Percentiles rank a stretch among this genome's conserved stretches.
Evolutionary conservation across 805 yeast species (phyloP).

Genomic region (Citeromyces matritensis): DNA sequence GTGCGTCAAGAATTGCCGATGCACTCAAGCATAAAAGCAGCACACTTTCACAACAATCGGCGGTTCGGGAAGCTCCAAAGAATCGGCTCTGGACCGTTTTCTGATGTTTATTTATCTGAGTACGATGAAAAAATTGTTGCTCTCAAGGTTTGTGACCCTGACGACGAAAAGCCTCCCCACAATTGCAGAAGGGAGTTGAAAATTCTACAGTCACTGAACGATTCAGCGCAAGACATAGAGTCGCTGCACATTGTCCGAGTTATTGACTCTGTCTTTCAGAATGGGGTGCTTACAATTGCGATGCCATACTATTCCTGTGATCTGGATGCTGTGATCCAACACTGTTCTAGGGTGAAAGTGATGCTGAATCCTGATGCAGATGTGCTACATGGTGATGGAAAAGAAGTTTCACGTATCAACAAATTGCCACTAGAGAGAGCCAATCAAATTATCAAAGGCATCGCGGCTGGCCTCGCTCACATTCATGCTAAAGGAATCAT

Average conservation of each 20-base stretch:
- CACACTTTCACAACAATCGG: neutral
- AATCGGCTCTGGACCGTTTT: constrained; percentile 27
- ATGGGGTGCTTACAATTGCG: constrained; percentile 21
- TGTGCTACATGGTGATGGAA: constrained; percentile 6
- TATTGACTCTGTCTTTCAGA: constrained; percentile 10
- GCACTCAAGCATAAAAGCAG: neutral
- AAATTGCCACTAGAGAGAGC: constrained; percentile 4
- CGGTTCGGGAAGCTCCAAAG: constrained; percentile 7
- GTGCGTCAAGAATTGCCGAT: neutral
- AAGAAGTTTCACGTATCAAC: constrained; percentile 4
- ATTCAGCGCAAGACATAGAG: neutral
- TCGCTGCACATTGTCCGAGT: constrained; percentile 7
- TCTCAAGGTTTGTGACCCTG: constrained; percentile 30
- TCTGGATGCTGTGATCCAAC: constrained; percentile 17
- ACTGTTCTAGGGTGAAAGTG: constrained; percentile 16
- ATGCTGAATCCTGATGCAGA: constrained; percentile 6
- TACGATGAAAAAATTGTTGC: constrained; percentile 16
- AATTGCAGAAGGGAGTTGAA: constrained; percentile 27
- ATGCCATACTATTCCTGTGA: constrained; percentile 23
- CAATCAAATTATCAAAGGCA: constrained; percentile 10
- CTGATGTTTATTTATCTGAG: constrained; percentile 18
- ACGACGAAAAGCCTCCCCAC: constrained; percentile 40
- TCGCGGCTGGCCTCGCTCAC: constrained; percentile 34
- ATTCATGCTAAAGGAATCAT: constrained; percentile 49
- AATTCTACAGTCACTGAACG: constrained; percentile 13